phyloP scores from a whole-genome alignment of 441 rosid species.

The Flueggea neowawraea region DNA sequence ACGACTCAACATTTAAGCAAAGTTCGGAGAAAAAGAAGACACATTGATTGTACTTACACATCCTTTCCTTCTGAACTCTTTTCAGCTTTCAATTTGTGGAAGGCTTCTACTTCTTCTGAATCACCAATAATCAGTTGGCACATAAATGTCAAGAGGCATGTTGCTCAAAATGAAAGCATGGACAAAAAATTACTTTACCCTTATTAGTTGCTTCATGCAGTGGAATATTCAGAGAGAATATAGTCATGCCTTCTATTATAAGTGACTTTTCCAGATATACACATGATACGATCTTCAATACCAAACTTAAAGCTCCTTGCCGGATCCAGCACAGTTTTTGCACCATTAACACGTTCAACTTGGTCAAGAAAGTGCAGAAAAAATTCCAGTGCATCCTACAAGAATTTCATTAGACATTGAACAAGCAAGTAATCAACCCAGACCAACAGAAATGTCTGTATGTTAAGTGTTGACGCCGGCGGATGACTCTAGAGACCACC shows the following conservation, averaged over 20 bases:
- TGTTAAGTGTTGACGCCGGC: too few relatives aligned
- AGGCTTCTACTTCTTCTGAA: constrained; percentile 75
- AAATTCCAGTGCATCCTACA: constrained; percentile 96
- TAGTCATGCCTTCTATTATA: constrained; percentile 85
- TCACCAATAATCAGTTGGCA: constrained; percentile 22
- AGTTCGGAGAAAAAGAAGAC: constrained; percentile 6
- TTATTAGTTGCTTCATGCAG: constrained; percentile 83
- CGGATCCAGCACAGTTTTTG: constrained; percentile 66
- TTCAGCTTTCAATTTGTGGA: constrained; percentile 58
- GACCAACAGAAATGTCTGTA: too few relatives aligned
- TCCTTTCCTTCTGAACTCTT: constrained; percentile 60
- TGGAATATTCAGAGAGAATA: constrained; percentile 92
- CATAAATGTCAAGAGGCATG: constrained; percentile 7
- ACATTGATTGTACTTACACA: constrained; percentile 45
- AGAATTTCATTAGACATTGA: neutral
- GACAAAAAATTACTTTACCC: constrained; percentile 32
- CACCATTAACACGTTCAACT: constrained; percentile 75
- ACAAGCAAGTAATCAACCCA: too few relatives aligned
- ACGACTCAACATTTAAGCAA: constrained; percentile 27
- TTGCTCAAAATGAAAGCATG: constrained; percentile 1
- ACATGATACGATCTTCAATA: constrained; percentile 84
- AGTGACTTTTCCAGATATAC: constrained; percentile 92
- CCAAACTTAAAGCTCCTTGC: constrained; percentile 94
- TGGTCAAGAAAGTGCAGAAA: constrained; percentile 91
- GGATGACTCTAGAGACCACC: too few relatives aligned